Conservation (phyloP, 768 basidiomycete genomes). For the Podaxis sp. region DNA sequence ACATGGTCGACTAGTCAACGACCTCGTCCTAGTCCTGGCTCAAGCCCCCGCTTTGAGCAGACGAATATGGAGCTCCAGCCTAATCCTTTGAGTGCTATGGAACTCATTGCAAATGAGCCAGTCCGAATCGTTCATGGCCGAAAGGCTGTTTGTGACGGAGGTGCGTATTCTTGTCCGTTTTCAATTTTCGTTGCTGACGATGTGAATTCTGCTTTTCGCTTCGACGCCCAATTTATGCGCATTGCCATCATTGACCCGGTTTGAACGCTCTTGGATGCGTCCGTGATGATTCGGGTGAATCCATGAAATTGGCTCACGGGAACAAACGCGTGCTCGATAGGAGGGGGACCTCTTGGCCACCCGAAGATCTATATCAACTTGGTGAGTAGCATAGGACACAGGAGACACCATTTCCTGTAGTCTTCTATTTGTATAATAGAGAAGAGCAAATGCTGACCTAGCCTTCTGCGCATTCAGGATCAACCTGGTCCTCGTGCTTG, state of each 20-base stretch:
- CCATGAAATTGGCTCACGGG: slow-evolving; percentile 8
- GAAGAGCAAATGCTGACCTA: slow-evolving; percentile 15
- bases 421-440: slow-evolving; percentile 1
- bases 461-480: slow-evolving; percentile 52
- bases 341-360: slow-evolving; percentile 92
- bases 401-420: slow-evolving; percentile 1
- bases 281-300: background rate
- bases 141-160: slow-evolving; percentile 93
- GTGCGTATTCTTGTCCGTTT: slow-evolving; percentile 46
- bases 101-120: slow-evolving; percentile 83
- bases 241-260: background rate
- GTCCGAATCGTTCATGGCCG: slow-evolving; percentile 78
- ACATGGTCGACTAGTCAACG: slow-evolving; percentile 89
- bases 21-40: slow-evolving; percentile 56
- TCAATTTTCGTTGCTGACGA: background rate
- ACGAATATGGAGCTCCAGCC: slow-evolving; percentile 87
- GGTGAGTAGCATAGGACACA: slow-evolving; percentile 44
- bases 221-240: background rate
- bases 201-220: background rate
- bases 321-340: slow-evolving; percentile 38
- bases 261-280: background rate
- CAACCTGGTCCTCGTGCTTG: slow-evolving; percentile 84
- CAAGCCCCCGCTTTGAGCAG: slow-evolving; percentile 90
- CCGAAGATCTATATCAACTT: slow-evolving; percentile 97
- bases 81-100: slow-evolving; percentile 87